A percentile compares a stretch with the other conserved stretches of the same genome.
Conservation (phyloP, 352 stramenopile genomes). For the Thalassiosira livingstoniorum region DNA sequence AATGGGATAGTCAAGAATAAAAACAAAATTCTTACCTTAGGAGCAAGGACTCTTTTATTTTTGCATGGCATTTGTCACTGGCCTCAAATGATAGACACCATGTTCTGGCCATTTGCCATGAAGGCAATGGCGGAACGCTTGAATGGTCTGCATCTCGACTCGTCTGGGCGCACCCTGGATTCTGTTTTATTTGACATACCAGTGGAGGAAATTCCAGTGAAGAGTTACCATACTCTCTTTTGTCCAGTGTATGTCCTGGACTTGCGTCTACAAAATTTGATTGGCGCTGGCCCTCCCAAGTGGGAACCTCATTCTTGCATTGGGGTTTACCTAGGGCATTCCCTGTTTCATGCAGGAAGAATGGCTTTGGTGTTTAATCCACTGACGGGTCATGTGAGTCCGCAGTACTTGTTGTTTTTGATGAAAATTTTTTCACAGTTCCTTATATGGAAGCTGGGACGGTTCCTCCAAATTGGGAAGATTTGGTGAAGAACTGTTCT, state of each 20-base stretch:
- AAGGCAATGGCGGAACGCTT: conserved; percentile 39
- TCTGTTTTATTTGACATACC: conserved; percentile 27
- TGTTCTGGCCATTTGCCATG: conserved; percentile 64
- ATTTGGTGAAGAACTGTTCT: conserved; percentile 2
- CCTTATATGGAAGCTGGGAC: not conserved
- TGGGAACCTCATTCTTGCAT: not conserved
- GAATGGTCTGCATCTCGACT: conserved; percentile 26
- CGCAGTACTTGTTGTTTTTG: conserved; percentile 55
- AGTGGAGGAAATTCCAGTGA: not conserved
- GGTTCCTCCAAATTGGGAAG: conserved; percentile 20
- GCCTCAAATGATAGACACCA: conserved; percentile 31
- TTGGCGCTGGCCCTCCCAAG: not conserved
- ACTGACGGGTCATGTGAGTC: conserved; percentile 26
- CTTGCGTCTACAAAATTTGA: conserved; percentile 14
- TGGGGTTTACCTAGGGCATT: not conserved
- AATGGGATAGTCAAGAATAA: conserved; percentile 34
- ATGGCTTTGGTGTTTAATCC: conserved; percentile 3
- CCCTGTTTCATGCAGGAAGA: not conserved
- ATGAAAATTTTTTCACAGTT: no score
- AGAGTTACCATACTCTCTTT: conserved; percentile 15
- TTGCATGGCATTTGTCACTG: conserved; percentile 22
- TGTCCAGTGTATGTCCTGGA: conserved; percentile 29
- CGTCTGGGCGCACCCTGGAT: not conserved
- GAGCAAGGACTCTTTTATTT: conserved; percentile 51
- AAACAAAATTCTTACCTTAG: conserved; percentile 50